Base-by-base conservation (phyloP, 345 rosid species). In the Pelargonium nanum region DNA sequence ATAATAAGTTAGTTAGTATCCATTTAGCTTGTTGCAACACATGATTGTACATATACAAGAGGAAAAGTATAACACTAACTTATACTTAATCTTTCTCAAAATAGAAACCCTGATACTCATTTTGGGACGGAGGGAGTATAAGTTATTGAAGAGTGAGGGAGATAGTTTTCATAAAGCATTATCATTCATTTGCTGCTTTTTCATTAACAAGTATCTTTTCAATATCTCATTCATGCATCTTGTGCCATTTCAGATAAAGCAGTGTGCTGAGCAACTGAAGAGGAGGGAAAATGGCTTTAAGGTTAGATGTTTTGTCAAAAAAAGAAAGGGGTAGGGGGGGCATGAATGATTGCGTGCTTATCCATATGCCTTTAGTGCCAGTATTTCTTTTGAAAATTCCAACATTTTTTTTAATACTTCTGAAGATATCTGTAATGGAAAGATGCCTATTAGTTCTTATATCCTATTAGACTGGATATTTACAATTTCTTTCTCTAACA, bases 201-300 rank as follows among this genome's bases (percentile, higher is more conserved):
- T 26, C 24, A 17, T 30, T 16, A 45, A 20, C 26, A 5, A 13
- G 58, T 12, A 22, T 19, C 24, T 60, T 50, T 23, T 17, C 15
- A 17, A 56, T 64, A 26, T 70, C n/a, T 10, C 25, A 4, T 62
- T 59, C 58, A 65, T 61, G 65, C 63, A 32, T 21, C 30, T 61
- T 64, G 61, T 70, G 21, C 64, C 56, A 51, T 68, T 72, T 59
- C 85, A 91, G 96, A 72, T 76, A 68, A 82, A 78, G 74, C 75
- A 71, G 56, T 77, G 65, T 26, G 26, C 83, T 55, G 75, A 80
- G 70, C 66, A 77, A 70, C 48, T 77, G 70, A 77, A 77, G 74
- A 55, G 63, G 78, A 68, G 63, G 78, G 80, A 69, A 15, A 76
- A 69, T 58, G 80, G 72, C 28, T 70, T 69, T 55, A 80, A 77